Evolutionary conservation across 2,329 filamentous ascomycete genomes (phyloP), one percentile per base, ranked within the genome.

Genomic region (Neonectria faginata): DNA sequence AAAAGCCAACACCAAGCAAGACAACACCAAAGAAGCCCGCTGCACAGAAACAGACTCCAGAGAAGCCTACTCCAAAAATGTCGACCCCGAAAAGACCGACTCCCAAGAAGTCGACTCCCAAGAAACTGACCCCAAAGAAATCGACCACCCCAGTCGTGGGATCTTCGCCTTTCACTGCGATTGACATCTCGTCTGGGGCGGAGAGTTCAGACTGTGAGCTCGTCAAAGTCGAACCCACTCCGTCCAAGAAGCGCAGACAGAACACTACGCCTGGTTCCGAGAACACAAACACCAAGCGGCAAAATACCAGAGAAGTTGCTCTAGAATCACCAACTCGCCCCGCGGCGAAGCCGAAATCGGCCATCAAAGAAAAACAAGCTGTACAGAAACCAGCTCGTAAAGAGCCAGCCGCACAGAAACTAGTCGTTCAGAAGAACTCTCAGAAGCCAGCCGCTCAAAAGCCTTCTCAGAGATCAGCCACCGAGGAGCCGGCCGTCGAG

Each of bases 161-260:
- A 22, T 50, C n/a, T 14, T 72, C 71, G 12, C 70, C 67, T 2
- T 52, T 52, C 14, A 56, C 63, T 2, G 63, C 72, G 5, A 70
- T 73, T 29, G 62, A 63, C 11, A 64, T 74, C 10, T 70, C 69
- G 2, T 73, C 71, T 8, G 55, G 27, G 6, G 52, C 57, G 14
- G 67, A 66, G 8, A 65, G 56, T 44, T 67, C 67, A 12, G 70
- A 72, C 5, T 67, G 62, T 18, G 44, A 66, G 57, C 66, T 70
- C 9, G 48, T 59, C 27, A 51, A 65, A 10, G 58, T 69, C 1
- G 29, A 29, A 1, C 61, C 67, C 20, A 57, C 61, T 18, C 52
- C 64, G 12, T 60, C 29, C 4, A 44, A 41, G 11, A 70, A 72
- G 62, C 58, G 62, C 10, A 73, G 67, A 22, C 53, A 22, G 9